These are phyloP conservation scores for Stagonosporopsis vannaccii DNA, from an alignment of 2,329 filamentous ascomycete genomes.

Conservation along the genomic window DNA sequence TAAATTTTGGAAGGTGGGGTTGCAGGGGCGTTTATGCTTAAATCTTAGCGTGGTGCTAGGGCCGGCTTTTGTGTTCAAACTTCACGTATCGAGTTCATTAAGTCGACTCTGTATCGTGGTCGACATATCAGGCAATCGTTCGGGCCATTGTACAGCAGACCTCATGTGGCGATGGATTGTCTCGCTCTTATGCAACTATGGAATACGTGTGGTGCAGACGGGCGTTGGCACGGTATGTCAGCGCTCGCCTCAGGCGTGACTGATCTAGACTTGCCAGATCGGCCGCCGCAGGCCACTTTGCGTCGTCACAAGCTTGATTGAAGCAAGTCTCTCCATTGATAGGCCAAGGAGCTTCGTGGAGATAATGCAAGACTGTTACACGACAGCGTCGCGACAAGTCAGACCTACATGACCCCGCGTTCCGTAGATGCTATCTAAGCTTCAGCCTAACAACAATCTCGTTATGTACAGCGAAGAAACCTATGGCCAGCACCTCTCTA, in stretches of 20 bases:
- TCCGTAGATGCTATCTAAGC: neutral
- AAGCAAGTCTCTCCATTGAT: neutral
- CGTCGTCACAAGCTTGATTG: neutral
- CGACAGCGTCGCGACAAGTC: neutral
- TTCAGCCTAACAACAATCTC: neutral
- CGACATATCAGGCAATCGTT: no score
- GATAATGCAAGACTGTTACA: neutral
- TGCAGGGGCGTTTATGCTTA: slow-evolving; percentile 30
- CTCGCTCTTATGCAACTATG: no score
- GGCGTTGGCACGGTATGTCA: no score
- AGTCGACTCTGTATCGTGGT: no score
- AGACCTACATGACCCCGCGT: neutral
- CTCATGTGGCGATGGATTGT: no score
- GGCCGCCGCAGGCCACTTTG: neutral
- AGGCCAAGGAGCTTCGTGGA: neutral
- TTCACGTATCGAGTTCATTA: no score
- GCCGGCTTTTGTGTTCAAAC: neutral
- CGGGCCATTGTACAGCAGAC: no score
- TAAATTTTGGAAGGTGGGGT: slow-evolving; percentile 21
- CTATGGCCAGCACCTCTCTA: neutral
- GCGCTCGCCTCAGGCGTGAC: no score
- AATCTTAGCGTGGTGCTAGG: slow-evolving; percentile 12
- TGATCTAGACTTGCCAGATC: no score
- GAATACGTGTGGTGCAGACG: no score
- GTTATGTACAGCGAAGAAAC: neutral